These are phyloP conservation scores for Madurella mycetomatis DNA, from an alignment of 2,329 filamentous ascomycete genomes.

Conservation along the genomic window DNA sequence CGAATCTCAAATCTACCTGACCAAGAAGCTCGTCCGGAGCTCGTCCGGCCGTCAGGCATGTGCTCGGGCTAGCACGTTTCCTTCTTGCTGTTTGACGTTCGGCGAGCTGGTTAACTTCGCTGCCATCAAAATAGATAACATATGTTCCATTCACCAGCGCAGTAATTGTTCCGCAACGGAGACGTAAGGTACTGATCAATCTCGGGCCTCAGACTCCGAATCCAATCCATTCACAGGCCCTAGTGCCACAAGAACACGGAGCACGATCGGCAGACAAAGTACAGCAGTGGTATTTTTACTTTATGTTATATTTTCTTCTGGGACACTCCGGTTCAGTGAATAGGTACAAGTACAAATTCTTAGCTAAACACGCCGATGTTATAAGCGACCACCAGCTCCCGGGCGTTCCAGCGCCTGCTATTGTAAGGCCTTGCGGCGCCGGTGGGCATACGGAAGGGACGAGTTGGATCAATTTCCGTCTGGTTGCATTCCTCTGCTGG, in stretches of 20 bases:
- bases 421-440: not conserved
- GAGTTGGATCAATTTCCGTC: conserved; percentile 13
- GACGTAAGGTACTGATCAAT: not conserved
- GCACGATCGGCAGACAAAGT: not conserved
- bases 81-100: not conserved
- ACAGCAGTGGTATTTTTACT: not conserved
- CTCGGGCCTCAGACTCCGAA: not conserved
- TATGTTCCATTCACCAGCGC: not conserved
- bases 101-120: not conserved
- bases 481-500: conserved; percentile 11
- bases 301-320: too few species aligned
- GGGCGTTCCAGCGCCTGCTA: not conserved
- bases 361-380: too few species aligned
- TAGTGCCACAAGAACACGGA: not conserved
- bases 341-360: too few species aligned
- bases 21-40: too few species aligned
- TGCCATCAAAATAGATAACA: not conserved
- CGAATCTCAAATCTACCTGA: too few species aligned
- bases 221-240: not conserved
- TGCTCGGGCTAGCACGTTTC: not conserved
- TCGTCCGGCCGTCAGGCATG: not conserved
- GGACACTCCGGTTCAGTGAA: not conserved
- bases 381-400: not conserved
- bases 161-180: not conserved
- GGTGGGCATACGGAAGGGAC: not conserved